phyloP scores from a whole-genome alignment of 1,284 basidiomycete species.

The Ustilago sp. region DNA sequence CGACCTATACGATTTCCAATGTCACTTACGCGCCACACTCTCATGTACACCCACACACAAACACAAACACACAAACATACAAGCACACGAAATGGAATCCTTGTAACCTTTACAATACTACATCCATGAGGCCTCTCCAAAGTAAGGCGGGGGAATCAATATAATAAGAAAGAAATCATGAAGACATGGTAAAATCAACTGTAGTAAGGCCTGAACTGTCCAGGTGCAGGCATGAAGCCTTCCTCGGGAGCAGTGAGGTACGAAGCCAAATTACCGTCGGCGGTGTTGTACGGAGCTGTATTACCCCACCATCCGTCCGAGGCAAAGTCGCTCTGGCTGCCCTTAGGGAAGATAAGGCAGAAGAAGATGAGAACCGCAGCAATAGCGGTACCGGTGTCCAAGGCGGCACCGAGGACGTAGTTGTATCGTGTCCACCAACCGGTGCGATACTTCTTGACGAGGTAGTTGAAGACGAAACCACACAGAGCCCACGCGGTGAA shows the following conservation, averaged over 20 bases:
- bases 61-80: neutral
- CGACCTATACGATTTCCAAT: too few relatives aligned
- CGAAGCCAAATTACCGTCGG: slow-evolving; percentile 25
- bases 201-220: slow-evolving; percentile 36
- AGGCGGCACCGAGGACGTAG: slow-evolving; percentile 69
- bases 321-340: slow-evolving; percentile 40
- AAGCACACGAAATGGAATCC: neutral
- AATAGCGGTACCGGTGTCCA: slow-evolving; percentile 70
- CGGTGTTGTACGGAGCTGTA: slow-evolving; percentile 55
- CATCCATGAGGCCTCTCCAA: neutral
- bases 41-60: neutral
- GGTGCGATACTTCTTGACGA: slow-evolving; percentile 63
- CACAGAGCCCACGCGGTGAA: slow-evolving; percentile 69
- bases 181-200: neutral
- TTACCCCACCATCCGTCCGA: slow-evolving; percentile 62
- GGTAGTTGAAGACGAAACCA: slow-evolving; percentile 72
- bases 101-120: slow-evolving; percentile 8
- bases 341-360: slow-evolving; percentile 46
- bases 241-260: slow-evolving; percentile 23
- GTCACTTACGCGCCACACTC: neutral
- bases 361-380: slow-evolving; percentile 55
- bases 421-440: slow-evolving; percentile 71
- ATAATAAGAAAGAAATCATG: slow-evolving; percentile 3
- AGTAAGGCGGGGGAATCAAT: neutral
- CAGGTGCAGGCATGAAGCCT: slow-evolving; percentile 36